A percentile compares a stretch with the other conserved stretches of the same genome.
Evolutionary conservation across 176 grass and related monocot genomes (phyloP).

Genomic region (Avena sativa): DNA sequence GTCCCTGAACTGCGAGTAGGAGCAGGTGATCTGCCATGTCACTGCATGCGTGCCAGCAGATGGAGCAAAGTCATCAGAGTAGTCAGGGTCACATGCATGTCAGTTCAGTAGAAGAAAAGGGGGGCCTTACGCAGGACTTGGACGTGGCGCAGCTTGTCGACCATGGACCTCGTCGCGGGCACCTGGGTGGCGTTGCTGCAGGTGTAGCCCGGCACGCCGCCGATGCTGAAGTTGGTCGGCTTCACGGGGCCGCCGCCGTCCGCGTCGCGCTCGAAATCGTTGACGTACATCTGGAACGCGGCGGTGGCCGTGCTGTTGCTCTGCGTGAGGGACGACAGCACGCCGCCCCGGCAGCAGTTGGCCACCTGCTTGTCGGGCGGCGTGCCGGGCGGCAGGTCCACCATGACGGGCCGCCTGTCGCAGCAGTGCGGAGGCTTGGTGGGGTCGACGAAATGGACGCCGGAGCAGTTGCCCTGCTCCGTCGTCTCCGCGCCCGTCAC

Average conservation of each 20-base stretch:
- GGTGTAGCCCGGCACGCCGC: constrained; percentile 65
- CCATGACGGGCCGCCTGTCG: constrained; percentile 47
- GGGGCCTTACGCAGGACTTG: constrained; percentile 54
- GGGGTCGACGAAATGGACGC: not conserved
- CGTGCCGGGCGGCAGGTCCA: constrained; percentile 51
- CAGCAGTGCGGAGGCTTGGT: constrained; percentile 56
- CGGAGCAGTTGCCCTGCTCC: constrained; percentile 65
- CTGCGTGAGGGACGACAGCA: constrained; percentile 59
- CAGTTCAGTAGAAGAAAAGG: not conserved
- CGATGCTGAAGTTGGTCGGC: constrained; percentile 62
- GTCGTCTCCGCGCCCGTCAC: constrained; percentile 56
- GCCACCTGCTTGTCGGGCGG: constrained; percentile 55
- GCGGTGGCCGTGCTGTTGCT: not conserved
- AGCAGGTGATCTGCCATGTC: constrained; percentile 74
- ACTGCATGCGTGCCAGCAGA: constrained; percentile 40
- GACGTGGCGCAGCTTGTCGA: constrained; percentile 34
- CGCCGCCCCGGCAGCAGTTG: constrained; percentile 72
- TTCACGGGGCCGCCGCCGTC: not conserved
- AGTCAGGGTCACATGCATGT: not conserved
- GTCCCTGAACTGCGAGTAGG: constrained; percentile 78
- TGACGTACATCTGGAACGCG: constrained; percentile 62
- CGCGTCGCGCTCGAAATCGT: not conserved
- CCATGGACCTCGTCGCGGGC: constrained; percentile 45
- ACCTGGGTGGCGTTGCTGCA: constrained; percentile 60
- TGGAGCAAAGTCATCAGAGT: not conserved